Base-by-base conservation (phyloP, 495 filamentous ascomycete genomes). In the Lindgomyces ingoldianus region DNA sequence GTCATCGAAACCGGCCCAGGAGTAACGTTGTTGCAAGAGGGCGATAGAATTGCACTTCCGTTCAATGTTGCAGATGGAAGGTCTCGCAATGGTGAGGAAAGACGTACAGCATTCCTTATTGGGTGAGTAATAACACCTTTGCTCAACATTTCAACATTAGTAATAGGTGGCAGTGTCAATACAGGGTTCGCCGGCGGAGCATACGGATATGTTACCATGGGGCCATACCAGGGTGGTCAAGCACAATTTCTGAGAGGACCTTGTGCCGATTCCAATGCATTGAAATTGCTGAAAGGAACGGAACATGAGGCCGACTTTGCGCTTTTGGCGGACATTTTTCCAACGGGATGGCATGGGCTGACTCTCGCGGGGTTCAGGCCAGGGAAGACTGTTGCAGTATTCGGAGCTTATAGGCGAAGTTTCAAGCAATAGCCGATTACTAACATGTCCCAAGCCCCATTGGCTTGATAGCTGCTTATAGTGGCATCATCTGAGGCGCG, bases 191-290 rank as follows among this genome's bases (percentile, higher is more conserved):
- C 83, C 9, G 82, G 83, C 24, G 83, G 83, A 19, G 81, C 82
- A 51, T 86, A 85, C 68, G 82, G 83, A 62, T 85, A 85, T 48
- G 82, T 85, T n/a, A 78, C 81, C 11, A 84, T 84, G 82, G 82
- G 83, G 1, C 83, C 82, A 1, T 85, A 84, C 67, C 78, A 79
- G 30, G 81, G 81, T 54, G 77, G 80, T 14, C 61, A 57, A 67
- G 83, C 82, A 3, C 80, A 85, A 68, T 85, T 81, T 53, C 68
- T 86, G 45, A 76, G 82, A 1, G 78, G 85, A 45, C 83, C 83
- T 0, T 85, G 78, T 57, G 84, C 84, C 3, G 83, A 85, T 56
- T 83, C 83, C 75, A 85, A 85, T 62, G 78, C 76, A 3, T 67
- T 71, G 59, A 83, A 81, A 65, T 78, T 84, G 1, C 62, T 73